Percentiles rank a stretch among this genome's conserved stretches.
phyloP scores from a whole-genome alignment of 192 early-diverging fungal genomes.

The Coemansia aciculifera region DNA sequence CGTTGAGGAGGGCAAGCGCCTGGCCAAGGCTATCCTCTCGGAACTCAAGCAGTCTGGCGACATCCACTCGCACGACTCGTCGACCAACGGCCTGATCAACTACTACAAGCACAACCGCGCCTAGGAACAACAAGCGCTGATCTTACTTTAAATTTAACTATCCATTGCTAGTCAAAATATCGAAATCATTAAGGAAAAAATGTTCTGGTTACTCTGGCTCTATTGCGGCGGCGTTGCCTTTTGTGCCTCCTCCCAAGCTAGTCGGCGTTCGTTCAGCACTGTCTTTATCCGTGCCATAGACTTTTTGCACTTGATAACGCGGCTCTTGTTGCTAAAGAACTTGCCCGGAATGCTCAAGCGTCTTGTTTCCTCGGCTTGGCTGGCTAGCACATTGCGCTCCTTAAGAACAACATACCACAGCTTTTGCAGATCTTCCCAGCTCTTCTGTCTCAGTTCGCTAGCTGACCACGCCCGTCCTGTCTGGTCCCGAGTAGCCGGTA shows the following conservation, averaged over 20 bases:
- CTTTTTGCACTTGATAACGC: conserved; percentile 76
- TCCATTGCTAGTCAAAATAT: no score
- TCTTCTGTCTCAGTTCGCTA: conserved; percentile 86
- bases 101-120: conserved; percentile 67
- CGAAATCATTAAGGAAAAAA: no score
- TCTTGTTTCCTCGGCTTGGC: conserved; percentile 67
- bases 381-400: conserved; percentile 79
- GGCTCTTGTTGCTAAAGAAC: conserved; percentile 63
- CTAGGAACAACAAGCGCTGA: not conserved
- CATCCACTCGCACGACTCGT: conserved; percentile 82
- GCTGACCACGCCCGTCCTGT: conserved; percentile 86
- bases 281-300: conserved; percentile 82
- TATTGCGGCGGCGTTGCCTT: not conserved
- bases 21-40: conserved; percentile 94
- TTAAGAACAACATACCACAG: conserved; percentile 90
- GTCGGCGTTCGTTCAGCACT: conserved; percentile 72
- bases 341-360: conserved; percentile 58
- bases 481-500: conserved; percentile 53
- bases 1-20: conserved; percentile 98
- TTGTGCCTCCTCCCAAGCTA: conserved; percentile 63
- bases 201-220: not conserved
- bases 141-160: not conserved
- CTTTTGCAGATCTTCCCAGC: conserved; percentile 95
- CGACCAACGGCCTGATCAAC: conserved; percentile 97
- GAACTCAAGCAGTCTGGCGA: conserved; percentile 66